A percentile compares a stretch with the other conserved stretches of the same genome.
phyloP scores from a whole-genome alignment of 805 yeast genomes.

The Yamadazyma sp. region DNA sequence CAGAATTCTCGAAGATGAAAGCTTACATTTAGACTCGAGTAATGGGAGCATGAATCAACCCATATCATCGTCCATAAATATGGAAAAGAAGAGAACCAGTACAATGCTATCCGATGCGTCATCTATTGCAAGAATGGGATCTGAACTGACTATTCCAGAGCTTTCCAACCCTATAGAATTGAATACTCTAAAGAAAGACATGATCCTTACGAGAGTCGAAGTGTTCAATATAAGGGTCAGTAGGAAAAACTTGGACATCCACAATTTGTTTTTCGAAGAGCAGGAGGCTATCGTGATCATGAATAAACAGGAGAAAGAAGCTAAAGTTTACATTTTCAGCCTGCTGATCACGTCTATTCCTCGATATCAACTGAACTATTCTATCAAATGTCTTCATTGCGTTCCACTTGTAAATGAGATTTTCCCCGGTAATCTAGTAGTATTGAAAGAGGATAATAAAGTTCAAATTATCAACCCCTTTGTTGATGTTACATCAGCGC shows the following conservation, averaged over 20 bases:
- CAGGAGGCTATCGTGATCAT: constrained; percentile 64
- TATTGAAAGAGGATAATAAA: constrained; percentile 35
- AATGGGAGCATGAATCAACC: constrained; percentile 5
- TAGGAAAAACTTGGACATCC: constrained; percentile 32
- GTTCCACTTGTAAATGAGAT: constrained; percentile 29
- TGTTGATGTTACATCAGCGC: constrained; percentile 30
- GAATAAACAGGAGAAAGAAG: constrained; percentile 40
- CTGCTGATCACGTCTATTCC: constrained; percentile 32
- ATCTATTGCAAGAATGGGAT: constrained; percentile 46
- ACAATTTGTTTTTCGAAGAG: constrained; percentile 44
- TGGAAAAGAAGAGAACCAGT: constrained; percentile 46
- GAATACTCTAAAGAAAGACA: constrained; percentile 55
- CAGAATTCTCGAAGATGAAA: constrained; percentile 44
- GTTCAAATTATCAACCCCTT: constrained; percentile 56
- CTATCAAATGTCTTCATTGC: constrained; percentile 36
- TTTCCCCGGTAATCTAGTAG: constrained; percentile 46
- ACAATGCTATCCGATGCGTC: constrained; percentile 43
- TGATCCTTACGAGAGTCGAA: constrained; percentile 64
- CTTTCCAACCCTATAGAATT: constrained; percentile 28
- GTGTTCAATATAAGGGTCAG: constrained; percentile 34
- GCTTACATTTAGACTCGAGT: constrained; percentile 9
- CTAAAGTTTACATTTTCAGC: constrained; percentile 53
- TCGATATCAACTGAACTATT: constrained; percentile 31
- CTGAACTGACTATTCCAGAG: constrained; percentile 33
- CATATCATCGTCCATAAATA: constrained; percentile 29